These are phyloP conservation scores for Fulvia fulva DNA, from an alignment of 2,329 filamentous ascomycete genomes.

Conservation along the genomic window DNA sequence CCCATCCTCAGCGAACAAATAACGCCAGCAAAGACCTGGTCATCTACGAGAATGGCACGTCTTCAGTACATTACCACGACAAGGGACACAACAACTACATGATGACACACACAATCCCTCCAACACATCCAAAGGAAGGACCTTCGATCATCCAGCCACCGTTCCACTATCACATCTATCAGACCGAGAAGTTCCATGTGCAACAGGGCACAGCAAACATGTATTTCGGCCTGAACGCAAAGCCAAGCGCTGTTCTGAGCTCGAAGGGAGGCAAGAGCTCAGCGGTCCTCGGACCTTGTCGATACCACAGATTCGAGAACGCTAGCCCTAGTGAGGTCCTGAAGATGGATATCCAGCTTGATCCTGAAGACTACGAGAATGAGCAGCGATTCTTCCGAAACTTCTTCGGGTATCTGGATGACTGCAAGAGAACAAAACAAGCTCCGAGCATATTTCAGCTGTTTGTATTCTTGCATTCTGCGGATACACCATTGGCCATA, in stretches of 20 bases:
- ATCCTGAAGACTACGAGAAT: conserved; percentile 23
- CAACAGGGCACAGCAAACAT: conserved; percentile 17
- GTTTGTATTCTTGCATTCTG: conserved; percentile 22
- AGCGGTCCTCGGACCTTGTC: conserved; percentile 13
- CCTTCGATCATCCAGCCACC: conserved; percentile 23
- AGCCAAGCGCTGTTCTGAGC: conserved; percentile 9
- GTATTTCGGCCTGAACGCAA: conserved; percentile 17
- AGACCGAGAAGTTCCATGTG: conserved; percentile 21
- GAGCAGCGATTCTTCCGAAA: conserved; percentile 22
- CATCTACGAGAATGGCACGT: conserved; percentile 22
- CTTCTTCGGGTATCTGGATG: conserved; percentile 22
- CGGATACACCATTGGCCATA: conserved; percentile 21
- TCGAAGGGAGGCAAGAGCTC: conserved; percentile 11
- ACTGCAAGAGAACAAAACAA: conserved; percentile 18
- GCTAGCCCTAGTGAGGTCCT: conserved; percentile 13
- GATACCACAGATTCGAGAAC: conserved; percentile 23
- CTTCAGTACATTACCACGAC: conserved; percentile 21
- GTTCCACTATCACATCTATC: conserved; percentile 25
- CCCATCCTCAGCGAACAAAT: conserved; percentile 17
- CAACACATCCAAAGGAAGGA: conserved; percentile 14
- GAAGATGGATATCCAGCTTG: conserved; percentile 21
- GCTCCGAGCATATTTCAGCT: conserved; percentile 20
- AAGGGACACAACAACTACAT: conserved; percentile 17
- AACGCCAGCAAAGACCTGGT: conserved; percentile 16
- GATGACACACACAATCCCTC: conserved; percentile 24